These are phyloP conservation scores for Scheffersomyces parashehatae DNA, from an alignment of 1,139 yeast genomes.

Conservation along the genomic window DNA sequence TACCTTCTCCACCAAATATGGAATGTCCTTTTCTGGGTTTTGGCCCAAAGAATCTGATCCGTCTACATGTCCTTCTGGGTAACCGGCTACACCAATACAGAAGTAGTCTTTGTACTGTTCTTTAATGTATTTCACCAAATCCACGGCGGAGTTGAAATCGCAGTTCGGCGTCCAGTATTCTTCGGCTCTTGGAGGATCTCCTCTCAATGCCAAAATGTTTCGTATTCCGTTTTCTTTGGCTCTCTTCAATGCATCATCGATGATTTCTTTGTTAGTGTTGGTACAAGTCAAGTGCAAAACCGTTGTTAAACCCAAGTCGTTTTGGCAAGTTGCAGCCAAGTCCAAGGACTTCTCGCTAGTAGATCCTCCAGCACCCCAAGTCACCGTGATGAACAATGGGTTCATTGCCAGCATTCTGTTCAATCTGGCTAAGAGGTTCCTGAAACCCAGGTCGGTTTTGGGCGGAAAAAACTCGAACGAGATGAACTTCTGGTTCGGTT, in stretches of 20 bases:
- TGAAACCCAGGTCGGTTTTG: conserved; percentile 83
- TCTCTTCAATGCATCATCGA: conserved; percentile 72
- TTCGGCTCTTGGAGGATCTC: conserved; percentile 91
- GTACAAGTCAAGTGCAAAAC: conserved; percentile 96
- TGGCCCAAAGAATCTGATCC: conserved; percentile 67
- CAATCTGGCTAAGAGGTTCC: conserved; percentile 81
- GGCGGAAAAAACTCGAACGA: conserved; percentile 98
- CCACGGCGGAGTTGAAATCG: conserved; percentile 75
- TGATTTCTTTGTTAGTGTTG: conserved; percentile 73
- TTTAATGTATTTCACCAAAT: conserved; percentile 77
- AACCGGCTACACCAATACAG: conserved; percentile 90
- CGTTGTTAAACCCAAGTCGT: conserved; percentile 77
- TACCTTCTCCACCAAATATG: conserved; percentile 60
- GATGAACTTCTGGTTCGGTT: conserved; percentile 60
- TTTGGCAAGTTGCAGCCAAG: conserved; percentile 75
- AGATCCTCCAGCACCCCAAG: conserved; percentile 99
- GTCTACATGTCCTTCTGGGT: conserved; percentile 96
- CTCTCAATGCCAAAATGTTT: conserved; percentile 89
- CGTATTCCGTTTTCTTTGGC: conserved; percentile 80
- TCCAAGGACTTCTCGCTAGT: conserved; percentile 86
- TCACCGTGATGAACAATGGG: conserved; percentile 86
- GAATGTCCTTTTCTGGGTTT: conserved; percentile 63
- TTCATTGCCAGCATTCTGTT: conserved; percentile 85
- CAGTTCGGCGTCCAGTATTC: conserved; percentile 62
- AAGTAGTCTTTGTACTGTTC: conserved; percentile 69